A percentile compares a stretch with the other conserved stretches of the same genome.
These are phyloP conservation scores for Solanum clarkiae DNA, from an alignment of 257 asterid genomes.

Conservation along the genomic window DNA sequence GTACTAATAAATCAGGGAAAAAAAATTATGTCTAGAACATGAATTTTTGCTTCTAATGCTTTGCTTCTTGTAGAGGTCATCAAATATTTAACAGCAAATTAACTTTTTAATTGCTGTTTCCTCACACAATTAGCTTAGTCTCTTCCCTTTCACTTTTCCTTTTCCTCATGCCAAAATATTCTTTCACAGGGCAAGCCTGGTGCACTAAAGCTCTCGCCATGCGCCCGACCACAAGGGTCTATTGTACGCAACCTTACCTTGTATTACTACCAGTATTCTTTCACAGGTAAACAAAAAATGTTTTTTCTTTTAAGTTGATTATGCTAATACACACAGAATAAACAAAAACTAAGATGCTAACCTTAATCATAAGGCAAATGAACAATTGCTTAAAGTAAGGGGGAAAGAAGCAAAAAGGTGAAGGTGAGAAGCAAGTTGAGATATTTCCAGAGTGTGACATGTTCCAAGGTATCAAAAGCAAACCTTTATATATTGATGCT, in stretches of 20 bases:
- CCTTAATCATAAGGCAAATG: neutral
- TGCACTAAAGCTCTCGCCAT: too few relatives aligned
- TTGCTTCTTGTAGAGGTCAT: neutral
- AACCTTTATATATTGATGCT: neutral
- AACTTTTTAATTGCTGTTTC: neutral
- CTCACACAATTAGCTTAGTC: neutral
- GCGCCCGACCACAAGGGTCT: too few relatives aligned
- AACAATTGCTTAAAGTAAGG: neutral
- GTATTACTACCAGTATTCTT: too few relatives aligned
- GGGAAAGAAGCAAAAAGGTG: neutral
- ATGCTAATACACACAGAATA: neutral
- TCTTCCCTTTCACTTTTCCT: neutral
- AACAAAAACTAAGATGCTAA: neutral
- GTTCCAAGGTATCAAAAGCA: conserved; percentile 16
- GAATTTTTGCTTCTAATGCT: neutral
- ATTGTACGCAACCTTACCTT: too few relatives aligned
- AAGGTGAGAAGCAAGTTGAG: neutral
- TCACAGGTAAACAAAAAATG: neutral
- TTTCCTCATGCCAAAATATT: neutral
- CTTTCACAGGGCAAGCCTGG: neutral
- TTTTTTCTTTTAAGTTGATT: neutral
- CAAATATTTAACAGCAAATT: neutral
- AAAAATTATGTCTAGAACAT: neutral
- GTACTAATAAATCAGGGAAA: neutral
- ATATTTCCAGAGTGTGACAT: neutral